A percentile compares a stretch with the other conserved stretches of the same genome.
These are phyloP conservation scores for Cadophora malorum DNA, from an alignment of 2,329 filamentous ascomycete species.

Conservation along the genomic window DNA sequence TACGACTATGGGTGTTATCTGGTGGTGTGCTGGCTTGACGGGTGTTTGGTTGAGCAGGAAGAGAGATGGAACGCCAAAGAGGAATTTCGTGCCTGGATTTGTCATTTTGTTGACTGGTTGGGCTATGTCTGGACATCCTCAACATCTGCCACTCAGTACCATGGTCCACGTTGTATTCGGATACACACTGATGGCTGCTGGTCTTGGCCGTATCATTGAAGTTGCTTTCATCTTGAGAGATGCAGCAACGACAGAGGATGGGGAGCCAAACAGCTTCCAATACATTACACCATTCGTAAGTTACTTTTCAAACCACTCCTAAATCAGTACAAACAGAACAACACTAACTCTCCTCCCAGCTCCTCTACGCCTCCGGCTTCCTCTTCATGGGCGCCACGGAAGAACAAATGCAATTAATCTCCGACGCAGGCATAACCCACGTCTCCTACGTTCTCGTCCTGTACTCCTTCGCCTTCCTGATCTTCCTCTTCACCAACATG, in stretches of 20 bases:
- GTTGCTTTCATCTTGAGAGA: slow-evolving; percentile 88
- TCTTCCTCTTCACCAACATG: slow-evolving; percentile 91
- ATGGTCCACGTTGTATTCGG: slow-evolving; percentile 91
- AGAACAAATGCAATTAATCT: slow-evolving; percentile 87
- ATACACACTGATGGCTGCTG: slow-evolving; percentile 93
- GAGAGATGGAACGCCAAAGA: slow-evolving; percentile 82
- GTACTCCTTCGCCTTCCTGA: slow-evolving; percentile 85
- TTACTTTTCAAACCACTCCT: slow-evolving; percentile 39
- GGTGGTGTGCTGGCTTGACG: slow-evolving; percentile 93
- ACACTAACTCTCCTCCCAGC: slow-evolving; percentile 55
- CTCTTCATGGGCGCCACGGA: slow-evolving; percentile 98
- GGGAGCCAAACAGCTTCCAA: slow-evolving; percentile 76
- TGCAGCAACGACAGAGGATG: slow-evolving; percentile 66
- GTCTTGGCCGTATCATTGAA: slow-evolving; percentile 84
- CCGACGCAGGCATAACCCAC: slow-evolving; percentile 78
- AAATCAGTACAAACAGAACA: too few relatives aligned
- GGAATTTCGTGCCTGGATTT: slow-evolving; percentile 91
- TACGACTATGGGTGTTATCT: slow-evolving; percentile 98
- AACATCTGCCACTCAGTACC: slow-evolving; percentile 81
- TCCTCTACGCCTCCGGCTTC: slow-evolving; percentile 91
- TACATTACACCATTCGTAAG: slow-evolving; percentile 74
- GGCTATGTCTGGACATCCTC: slow-evolving; percentile 93
- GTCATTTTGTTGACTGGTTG: slow-evolving; percentile 93
- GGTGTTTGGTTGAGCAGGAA: slow-evolving; percentile 91
- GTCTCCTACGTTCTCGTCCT: slow-evolving; percentile 92